A percentile compares a stretch with the other conserved stretches of the same genome.
Conservation (phyloP, 2,329 filamentous ascomycete genomes). For the Claviceps fusiformis region DNA sequence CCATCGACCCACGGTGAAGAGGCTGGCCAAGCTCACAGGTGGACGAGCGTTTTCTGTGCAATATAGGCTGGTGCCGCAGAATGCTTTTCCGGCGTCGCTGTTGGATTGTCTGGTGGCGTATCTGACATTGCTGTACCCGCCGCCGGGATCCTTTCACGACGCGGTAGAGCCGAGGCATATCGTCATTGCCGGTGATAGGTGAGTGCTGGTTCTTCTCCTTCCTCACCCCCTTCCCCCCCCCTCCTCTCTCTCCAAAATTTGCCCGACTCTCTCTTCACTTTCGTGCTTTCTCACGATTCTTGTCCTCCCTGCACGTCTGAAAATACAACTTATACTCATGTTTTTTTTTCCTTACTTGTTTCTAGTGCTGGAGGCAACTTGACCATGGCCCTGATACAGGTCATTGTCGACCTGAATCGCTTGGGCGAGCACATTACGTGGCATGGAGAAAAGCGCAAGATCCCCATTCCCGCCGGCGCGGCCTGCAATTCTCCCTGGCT, state of each 20-base stretch:
- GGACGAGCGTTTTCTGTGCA: constrained; percentile 59
- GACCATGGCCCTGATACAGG: constrained; percentile 50
- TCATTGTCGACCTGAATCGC: constrained; percentile 49
- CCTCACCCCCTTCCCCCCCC: no score
- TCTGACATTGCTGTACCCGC: constrained; percentile 58
- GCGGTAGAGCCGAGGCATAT: constrained; percentile 52
- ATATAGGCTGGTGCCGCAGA: constrained; percentile 62
- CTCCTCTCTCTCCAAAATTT: neutral
- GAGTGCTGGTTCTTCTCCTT: neutral
- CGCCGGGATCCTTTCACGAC: constrained; percentile 50
- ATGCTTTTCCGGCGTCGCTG: constrained; percentile 61
- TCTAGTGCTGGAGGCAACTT: constrained; percentile 60
- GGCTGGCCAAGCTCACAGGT: constrained; percentile 50
- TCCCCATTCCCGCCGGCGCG: constrained; percentile 55
- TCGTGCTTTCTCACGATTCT: neutral
- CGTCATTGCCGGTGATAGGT: constrained; percentile 59
- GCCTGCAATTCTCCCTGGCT: constrained; percentile 55
- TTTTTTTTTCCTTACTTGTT: no score
- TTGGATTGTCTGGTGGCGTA: constrained; percentile 63
- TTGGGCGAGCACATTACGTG: constrained; percentile 37
- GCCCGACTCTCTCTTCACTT: neutral
- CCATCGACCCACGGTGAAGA: constrained; percentile 44
- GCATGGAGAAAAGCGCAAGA: constrained; percentile 40
- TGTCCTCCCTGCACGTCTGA: no score
- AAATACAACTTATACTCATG: no score